Base-by-base conservation (phyloP, 495 filamentous ascomycete species). In the Jackrogersella minutella region DNA sequence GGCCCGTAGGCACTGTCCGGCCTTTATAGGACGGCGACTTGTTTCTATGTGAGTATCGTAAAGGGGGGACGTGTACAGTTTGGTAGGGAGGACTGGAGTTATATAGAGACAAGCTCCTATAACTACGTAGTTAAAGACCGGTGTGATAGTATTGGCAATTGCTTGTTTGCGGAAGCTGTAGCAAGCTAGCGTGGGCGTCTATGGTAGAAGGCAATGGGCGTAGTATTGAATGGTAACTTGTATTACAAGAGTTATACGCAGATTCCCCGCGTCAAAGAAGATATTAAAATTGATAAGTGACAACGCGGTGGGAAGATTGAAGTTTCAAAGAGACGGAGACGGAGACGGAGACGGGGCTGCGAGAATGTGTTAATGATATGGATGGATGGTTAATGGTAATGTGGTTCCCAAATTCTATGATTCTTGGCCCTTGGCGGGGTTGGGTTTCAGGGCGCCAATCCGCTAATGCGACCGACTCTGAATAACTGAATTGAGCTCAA, bases 401-500 rank as follows among this genome's bases (percentile, higher is more conserved):
- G 51, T 40, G 31, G 46, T 61, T 40, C 40, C 3, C 7, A n/a
- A n/a, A n/a, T n/a, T n/a, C n/a, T n/a, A n/a, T 58, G 53, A 50
- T 55, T 40, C 52, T 62, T 67, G 57, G 62, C 56, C 34, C 55
- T 62, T 61, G 64, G 58, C 51, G 67, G 67, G 67, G 62, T 68
- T 39, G 14, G 47, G 59, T 66, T 70, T 70, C 67, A 70, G 62
- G 62, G 58, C 58, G 34, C 53, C 46, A 66, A 66, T 70, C 55
- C 53, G 58, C 67, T 70, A 66, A 70, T 70, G 62, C 62, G 56
- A 62, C 62, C n/a, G 40, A 47, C 50, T 22, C 52, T 47, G n/a
- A n/a, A n/a, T n/a, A n/a, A n/a, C n/a, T n/a, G n/a, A n/a, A n/a
- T n/a, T n/a, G n/a, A n/a, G n/a, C n/a, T n/a, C n/a, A 41, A 33